phyloP scores from a whole-genome alignment of 2,329 filamentous ascomycete genomes.

The Cladosporium sp. region DNA sequence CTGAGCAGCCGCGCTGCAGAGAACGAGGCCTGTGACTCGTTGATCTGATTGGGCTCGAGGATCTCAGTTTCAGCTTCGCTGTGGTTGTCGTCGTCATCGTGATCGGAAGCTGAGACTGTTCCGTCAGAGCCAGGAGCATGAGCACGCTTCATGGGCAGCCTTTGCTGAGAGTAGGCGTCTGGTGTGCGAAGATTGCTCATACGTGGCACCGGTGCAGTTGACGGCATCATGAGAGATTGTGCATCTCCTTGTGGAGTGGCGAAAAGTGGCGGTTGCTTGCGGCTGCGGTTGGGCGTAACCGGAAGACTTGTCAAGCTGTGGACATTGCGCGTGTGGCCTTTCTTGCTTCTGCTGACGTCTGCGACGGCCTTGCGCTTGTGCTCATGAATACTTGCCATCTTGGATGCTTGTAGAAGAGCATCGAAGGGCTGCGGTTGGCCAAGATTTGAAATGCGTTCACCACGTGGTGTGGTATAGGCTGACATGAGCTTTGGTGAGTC shows the following conservation, averaged over 20 bases:
- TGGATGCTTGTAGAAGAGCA: constrained; percentile 70
- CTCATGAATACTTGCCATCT: constrained; percentile 77
- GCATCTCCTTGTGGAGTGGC: constrained; percentile 32
- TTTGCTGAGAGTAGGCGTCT: constrained; percentile 31
- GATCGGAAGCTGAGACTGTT: constrained; percentile 72
- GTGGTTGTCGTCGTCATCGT: constrained; percentile 44
- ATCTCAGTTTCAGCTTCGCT: constrained; percentile 60
- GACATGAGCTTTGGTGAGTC: constrained; percentile 54
- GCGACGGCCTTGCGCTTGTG: neutral
- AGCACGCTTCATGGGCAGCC: constrained; percentile 27
- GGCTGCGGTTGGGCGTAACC: constrained; percentile 66
- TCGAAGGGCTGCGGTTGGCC: constrained; percentile 59
- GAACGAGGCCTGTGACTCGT: constrained; percentile 75
- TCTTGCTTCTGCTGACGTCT: constrained; percentile 54
- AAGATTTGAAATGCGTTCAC: constrained; percentile 31
- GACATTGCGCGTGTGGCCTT: constrained; percentile 71
- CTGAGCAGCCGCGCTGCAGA: constrained; percentile 66
- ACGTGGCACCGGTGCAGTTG: constrained; percentile 55
- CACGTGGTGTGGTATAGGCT: constrained; percentile 37
- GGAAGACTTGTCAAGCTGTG: constrained; percentile 86
- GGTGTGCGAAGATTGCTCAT: constrained; percentile 45
- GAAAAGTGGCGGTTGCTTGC: constrained; percentile 52
- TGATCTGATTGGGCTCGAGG: constrained; percentile 56
- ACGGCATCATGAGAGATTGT: constrained; percentile 39
- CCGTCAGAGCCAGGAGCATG: constrained; percentile 48